phyloP scores from a whole-genome alignment of 345 rosid genomes.

The Arabis hirsuta region DNA sequence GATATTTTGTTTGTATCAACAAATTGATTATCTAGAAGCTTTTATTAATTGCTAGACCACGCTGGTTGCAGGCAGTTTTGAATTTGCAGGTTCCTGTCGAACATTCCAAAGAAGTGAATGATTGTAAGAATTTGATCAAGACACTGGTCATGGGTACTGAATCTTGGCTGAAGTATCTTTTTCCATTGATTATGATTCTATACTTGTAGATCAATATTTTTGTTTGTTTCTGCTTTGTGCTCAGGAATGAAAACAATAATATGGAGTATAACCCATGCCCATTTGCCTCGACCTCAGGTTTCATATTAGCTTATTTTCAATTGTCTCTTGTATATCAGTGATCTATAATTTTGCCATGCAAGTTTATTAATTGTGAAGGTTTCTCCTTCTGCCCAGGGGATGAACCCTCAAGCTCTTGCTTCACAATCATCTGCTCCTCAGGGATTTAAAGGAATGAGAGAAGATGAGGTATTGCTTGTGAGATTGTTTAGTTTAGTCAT shows the following conservation, averaged over 20 bases:
- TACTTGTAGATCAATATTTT: constrained; percentile 12
- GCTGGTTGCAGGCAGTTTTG: constrained; percentile 87
- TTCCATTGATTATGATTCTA: constrained; percentile 15
- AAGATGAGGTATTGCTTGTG: constrained; percentile 82
- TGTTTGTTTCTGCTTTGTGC: constrained; percentile 16
- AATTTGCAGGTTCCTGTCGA: constrained; percentile 95
- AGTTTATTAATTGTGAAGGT: constrained; percentile 48
- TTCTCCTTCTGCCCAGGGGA: constrained; percentile 61
- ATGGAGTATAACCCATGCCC: constrained; percentile 99
- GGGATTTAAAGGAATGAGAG: constrained; percentile 92
- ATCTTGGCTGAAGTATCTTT: constrained; percentile 30
- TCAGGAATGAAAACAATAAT: constrained; percentile 98
- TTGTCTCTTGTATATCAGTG: constrained; percentile 37
- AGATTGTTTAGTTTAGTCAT: constrained; percentile 23
- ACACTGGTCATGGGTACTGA: constrained; percentile 96
- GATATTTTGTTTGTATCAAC: constrained; percentile 20
- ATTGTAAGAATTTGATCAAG: constrained; percentile 93
- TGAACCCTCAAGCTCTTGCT: constrained; percentile 69
- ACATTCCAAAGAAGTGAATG: constrained; percentile 98
- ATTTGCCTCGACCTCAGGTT: constrained; percentile 96
- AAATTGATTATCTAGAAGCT: constrained; percentile 28
- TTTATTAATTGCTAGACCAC: constrained; percentile 30
- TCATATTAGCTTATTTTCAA: constrained; percentile 9
- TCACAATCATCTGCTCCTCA: constrained; percentile 72
- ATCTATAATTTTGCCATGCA: constrained; percentile 15